Conservation (phyloP, 768 basidiomycete genomes). For the Calocera viscosa region DNA sequence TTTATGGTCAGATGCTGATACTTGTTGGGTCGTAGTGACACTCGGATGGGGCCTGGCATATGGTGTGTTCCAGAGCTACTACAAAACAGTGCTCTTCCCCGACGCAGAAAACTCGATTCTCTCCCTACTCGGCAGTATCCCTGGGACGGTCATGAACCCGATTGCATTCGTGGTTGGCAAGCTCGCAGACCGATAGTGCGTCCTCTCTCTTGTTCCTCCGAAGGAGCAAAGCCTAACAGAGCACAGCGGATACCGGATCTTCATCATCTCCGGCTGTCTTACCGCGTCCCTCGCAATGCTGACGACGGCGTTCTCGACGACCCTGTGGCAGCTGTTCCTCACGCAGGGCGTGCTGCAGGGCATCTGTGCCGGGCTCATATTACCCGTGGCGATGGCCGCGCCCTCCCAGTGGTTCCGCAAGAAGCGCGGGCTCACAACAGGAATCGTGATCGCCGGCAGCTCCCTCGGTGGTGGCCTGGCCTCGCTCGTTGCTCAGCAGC, state of each 20-base stretch:
- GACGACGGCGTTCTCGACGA: conserved; percentile 15
- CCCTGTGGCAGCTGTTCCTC: conserved; percentile 17
- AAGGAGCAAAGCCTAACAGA: background rate
- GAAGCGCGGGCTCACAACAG: conserved; percentile 13
- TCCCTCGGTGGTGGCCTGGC: conserved; percentile 16
- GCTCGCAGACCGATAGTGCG: conserved; percentile 16
- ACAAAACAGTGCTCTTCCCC: conserved; percentile 14
- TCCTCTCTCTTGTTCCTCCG: background rate
- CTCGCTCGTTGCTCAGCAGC: conserved; percentile 24
- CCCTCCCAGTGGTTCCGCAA: conserved; percentile 17
- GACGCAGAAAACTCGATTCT: conserved; percentile 11
- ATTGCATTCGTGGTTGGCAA: conserved; percentile 16
- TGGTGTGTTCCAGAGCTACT: conserved; percentile 17
- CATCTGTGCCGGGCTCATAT: conserved; percentile 10
- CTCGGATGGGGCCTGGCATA: conserved; percentile 11
- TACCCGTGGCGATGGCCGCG: conserved; percentile 13
- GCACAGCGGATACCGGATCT: conserved; percentile 13
- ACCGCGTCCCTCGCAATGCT: conserved; percentile 8
- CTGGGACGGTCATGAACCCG: conserved; percentile 14
- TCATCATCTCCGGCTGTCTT: conserved; percentile 14
- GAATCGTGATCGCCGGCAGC: conserved; percentile 16
- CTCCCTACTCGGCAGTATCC: conserved; percentile 14
- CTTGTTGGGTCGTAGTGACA: background rate
- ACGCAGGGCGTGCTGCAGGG: conserved; percentile 17
- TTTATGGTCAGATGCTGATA: background rate